Evolutionary conservation across 2,329 filamentous ascomycete genomes (phyloP), one percentile per base, ranked within the genome.

Genomic region (Paraphaeosphaeria minitans): DNA sequence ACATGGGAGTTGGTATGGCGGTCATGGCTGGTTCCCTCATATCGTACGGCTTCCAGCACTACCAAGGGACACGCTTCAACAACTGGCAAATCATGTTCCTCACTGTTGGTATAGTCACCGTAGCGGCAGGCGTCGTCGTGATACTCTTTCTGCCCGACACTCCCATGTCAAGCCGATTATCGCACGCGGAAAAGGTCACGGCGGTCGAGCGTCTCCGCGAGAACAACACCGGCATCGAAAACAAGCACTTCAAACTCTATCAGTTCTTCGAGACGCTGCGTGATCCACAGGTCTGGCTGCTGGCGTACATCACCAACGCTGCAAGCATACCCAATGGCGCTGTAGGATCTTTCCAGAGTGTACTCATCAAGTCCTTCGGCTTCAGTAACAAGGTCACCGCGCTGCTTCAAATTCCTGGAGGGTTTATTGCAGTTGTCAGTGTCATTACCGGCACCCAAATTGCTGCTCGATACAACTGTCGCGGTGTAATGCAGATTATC

Each of bases 321-420:
- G 57, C 57, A 4, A 62, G 51, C 27, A 62, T 64, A 22, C 76
- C 77, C 3, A 79, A 78, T 51, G 77, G 77, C 12, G 75, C 72
- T 1, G 66, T 78, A 2, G 65, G 65, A 9, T 68, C 58, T 12
- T 79, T 69, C 55, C 62, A 64, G 47, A 62, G 56, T 14, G 49
- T 67, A 12, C 60, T 70, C n/a, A 69, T 70, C 51, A 50, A 55
- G 6, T 59, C 75, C 1, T 70, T 80, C 31, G 79, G 78, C 0
- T 86, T 86, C 64, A 78, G 77, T 1, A 82, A 82, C 0, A 75
- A 85, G 7, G 79, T 80, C 1, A 86, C 85, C 4, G 83, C 83
- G 0, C 73, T 87, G 1, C 42, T 64, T 4, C 61, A 64, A 41
- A 56, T 64, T 16, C 63, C 63, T 0, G 57, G 55, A n/a, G 63